Evolutionary conservation across 1,139 yeast species (phyloP).

Genomic region (Hyphopichia buzzinii): DNA sequence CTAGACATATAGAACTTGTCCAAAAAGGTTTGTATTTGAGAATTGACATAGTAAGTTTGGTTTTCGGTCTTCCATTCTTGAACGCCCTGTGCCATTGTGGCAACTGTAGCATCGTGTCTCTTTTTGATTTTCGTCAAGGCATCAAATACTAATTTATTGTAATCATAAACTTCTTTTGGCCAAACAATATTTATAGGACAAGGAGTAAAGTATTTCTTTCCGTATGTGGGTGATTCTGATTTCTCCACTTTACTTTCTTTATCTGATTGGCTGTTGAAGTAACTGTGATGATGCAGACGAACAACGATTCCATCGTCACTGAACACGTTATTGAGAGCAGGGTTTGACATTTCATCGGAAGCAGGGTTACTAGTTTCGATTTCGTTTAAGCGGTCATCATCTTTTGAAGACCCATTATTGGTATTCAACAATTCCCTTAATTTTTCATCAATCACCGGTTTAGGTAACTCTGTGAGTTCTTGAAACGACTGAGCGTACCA

Average conservation of each 20-base stretch:
- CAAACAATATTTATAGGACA: conserved; percentile 53
- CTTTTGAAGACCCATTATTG: conserved; percentile 9
- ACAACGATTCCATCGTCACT: conserved; percentile 57
- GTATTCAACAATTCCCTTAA: conserved; percentile 34
- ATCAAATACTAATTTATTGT: conserved; percentile 65
- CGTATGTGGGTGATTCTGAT: conserved; percentile 40
- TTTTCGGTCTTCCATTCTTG: conserved; percentile 77
- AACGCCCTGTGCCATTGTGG: conserved; percentile 91
- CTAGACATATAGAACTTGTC: conserved; percentile 85
- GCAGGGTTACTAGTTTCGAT: conserved; percentile 29
- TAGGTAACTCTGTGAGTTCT: conserved; percentile 62
- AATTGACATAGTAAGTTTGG: conserved; percentile 48
- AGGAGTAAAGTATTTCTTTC: conserved; percentile 59
- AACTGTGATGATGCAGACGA: conserved; percentile 22
- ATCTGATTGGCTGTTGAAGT: conserved; percentile 4
- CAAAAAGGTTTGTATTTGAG: conserved; percentile 71
- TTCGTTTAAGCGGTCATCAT: conserved; percentile 10
- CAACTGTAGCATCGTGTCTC: conserved; percentile 90
- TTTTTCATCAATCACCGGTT: conserved; percentile 44
- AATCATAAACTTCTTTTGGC: conserved; percentile 76
- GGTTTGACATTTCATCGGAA: conserved; percentile 30
- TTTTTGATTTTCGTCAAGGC: conserved; percentile 69
- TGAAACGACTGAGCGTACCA: conserved; percentile 94
- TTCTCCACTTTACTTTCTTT: conserved; percentile 4
- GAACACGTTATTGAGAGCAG: conserved; percentile 43